A percentile compares a stretch with the other conserved stretches of the same genome.
Evolutionary conservation across 441 rosid species (phyloP).

Genomic region (Arabidopsis hybrid): DNA sequence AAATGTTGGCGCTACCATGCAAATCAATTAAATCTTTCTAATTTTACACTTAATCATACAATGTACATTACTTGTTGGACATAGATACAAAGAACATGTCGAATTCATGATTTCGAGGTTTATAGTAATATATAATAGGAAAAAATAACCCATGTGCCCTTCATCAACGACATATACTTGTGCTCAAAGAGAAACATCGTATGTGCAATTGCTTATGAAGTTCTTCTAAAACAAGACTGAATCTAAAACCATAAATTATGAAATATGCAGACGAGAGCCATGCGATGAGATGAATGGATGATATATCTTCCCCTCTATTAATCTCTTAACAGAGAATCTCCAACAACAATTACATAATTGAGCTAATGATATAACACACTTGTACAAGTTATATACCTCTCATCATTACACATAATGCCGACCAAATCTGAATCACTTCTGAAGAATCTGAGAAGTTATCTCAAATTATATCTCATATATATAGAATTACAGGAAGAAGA

Average conservation of each 20-base stretch:
- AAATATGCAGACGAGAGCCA: not conserved
- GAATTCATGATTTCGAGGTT: not conserved
- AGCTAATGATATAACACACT: constrained; percentile 35
- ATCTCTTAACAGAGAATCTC: constrained; percentile 21
- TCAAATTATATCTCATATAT: constrained; percentile 12
- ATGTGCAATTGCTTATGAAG: constrained; percentile 1
- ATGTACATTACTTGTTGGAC: not conserved
- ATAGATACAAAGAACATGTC: not conserved
- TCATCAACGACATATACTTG: not conserved
- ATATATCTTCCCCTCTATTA: constrained; percentile 15
- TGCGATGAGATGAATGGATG: not conserved
- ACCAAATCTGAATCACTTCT: constrained; percentile 35
- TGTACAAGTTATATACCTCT: constrained; percentile 46
- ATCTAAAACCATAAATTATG: not conserved
- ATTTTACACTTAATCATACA: not conserved
- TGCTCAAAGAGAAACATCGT: constrained; percentile 7
- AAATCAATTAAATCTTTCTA: not conserved
- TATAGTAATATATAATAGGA: not conserved
- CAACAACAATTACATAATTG: constrained; percentile 31
- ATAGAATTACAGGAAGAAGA: constrained; percentile 37
- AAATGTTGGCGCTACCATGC: constrained; percentile 2
- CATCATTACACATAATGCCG: constrained; percentile 34
- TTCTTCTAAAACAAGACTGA: not conserved
- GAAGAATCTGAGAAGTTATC: constrained; percentile 35
- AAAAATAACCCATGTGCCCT: constrained; percentile 14